These are phyloP conservation scores for Raphidocelis subcapitata DNA, from an alignment of 139 green algal genomes.

Conservation along the genomic window DNA sequence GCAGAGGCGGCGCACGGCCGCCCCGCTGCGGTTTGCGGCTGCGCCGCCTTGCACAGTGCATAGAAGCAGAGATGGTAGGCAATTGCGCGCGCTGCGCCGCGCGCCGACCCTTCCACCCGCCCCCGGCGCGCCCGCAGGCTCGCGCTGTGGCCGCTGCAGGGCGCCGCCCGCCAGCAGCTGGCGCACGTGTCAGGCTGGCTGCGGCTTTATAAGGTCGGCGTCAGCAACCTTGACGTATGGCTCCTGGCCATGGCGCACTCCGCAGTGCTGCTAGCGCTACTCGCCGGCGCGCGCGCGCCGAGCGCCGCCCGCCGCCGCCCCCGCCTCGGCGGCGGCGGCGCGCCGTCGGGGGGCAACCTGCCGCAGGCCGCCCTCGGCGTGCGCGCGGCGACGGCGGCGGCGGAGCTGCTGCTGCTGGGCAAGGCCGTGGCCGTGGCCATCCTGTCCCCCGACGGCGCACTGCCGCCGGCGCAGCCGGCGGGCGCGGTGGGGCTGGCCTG, in stretches of 20 bases:
- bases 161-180: too few relatives aligned
- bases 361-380: conserved; percentile 2
- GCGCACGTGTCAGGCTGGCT: too few relatives aligned
- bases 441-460: conserved; percentile 33
- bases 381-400: neutral
- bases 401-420: conserved; percentile 51
- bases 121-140: too few relatives aligned
- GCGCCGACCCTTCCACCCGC: too few relatives aligned
- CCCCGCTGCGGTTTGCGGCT: too few relatives aligned
- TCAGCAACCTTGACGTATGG: too few relatives aligned
- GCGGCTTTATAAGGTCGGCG: too few relatives aligned
- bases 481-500: conserved; percentile 36
- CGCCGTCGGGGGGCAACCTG: neutral
- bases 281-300: conserved; percentile 7
- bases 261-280: conserved; percentile 1
- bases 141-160: too few relatives aligned
- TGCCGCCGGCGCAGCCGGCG: conserved; percentile 11
- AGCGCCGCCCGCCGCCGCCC: neutral
- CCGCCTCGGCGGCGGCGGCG: neutral
- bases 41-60: too few relatives aligned
- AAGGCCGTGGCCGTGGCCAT: conserved; percentile 63
- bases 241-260: conserved; percentile 20
- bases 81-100: too few relatives aligned
- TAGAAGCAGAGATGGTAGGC: too few relatives aligned
- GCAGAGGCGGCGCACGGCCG: too few relatives aligned